Evolutionary conservation across 2,329 filamentous ascomycete species (phyloP).

Genomic region (Eutypella sp.): DNA sequence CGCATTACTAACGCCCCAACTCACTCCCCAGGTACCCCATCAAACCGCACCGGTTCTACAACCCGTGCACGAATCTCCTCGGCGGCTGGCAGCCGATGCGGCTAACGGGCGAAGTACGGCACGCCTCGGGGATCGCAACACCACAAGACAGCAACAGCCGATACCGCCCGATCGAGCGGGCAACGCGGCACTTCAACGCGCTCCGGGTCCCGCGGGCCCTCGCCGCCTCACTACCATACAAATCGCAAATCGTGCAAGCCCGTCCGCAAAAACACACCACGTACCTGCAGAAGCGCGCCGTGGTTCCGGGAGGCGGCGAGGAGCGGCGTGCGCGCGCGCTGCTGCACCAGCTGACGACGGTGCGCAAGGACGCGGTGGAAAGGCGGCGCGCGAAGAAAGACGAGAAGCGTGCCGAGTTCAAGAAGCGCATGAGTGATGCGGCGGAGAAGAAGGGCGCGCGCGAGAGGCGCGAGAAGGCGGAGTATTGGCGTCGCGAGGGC

Average conservation of each 20-base stretch:
- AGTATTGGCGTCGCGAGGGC: slow-evolving; percentile 89
- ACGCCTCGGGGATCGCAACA: slow-evolving; percentile 67
- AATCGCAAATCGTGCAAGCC: slow-evolving; percentile 80
- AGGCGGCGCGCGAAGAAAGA: slow-evolving; percentile 84
- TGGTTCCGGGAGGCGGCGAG: slow-evolving; percentile 77
- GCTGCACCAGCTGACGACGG: slow-evolving; percentile 86
- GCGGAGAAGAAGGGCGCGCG: slow-evolving; percentile 79
- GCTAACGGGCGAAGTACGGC: slow-evolving; percentile 84
- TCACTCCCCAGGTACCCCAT: slow-evolving; percentile 66
- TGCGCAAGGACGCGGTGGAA: slow-evolving; percentile 84
- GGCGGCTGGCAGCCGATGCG: slow-evolving; percentile 89
- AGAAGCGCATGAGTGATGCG: slow-evolving; percentile 75
- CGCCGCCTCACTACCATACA: slow-evolving; percentile 83
- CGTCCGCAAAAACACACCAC: slow-evolving; percentile 75
- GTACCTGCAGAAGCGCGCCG: slow-evolving; percentile 92
- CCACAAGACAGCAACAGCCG: slow-evolving; percentile 79
- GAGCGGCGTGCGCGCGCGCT: slow-evolving; percentile 85
- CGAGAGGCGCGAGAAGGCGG: slow-evolving; percentile 87
- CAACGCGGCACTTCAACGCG: slow-evolving; percentile 71
- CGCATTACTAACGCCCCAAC: neutral
- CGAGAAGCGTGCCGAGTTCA: slow-evolving; percentile 73
- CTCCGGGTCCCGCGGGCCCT: slow-evolving; percentile 73
- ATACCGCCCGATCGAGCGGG: slow-evolving; percentile 67
- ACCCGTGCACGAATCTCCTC: slow-evolving; percentile 88
- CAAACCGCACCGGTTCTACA: slow-evolving; percentile 93